Conservation (phyloP, 306 rosid genomes). For the Spatholobus suberectus region DNA sequence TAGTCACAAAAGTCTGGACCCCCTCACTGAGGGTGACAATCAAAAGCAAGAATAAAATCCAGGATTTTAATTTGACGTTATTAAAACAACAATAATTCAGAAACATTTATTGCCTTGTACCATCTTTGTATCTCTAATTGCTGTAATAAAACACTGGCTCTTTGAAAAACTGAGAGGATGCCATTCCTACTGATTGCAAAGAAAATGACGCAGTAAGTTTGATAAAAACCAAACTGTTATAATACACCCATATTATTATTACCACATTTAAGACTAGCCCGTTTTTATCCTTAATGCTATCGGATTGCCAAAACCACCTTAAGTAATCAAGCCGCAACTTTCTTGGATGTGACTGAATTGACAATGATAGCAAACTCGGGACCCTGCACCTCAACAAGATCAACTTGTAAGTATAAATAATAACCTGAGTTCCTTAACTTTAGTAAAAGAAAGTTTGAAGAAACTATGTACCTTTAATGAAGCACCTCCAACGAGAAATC, state of each 20-base stretch:
- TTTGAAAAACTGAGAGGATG: constrained; percentile 47
- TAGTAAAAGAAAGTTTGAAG: constrained; percentile 21
- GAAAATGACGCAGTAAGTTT: constrained; percentile 33
- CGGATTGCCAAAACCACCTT: constrained; percentile 41
- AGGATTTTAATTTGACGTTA: constrained; percentile 2
- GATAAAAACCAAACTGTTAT: constrained; percentile 36
- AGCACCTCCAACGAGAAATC: constrained; percentile 99
- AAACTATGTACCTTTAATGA: constrained; percentile 85
- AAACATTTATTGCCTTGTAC: constrained; percentile 44
- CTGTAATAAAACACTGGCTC: constrained; percentile 44
- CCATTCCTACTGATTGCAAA: constrained; percentile 31
- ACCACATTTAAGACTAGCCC: constrained; percentile 28
- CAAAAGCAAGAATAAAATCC: not conserved
- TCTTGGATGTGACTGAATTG: constrained; percentile 91
- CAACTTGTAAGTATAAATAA: constrained; percentile 27
- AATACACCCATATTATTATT: constrained; percentile 30
- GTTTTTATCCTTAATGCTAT: constrained; percentile 36
- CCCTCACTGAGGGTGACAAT: not conserved
- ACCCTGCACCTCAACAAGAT: constrained; percentile 62
- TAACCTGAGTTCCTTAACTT: not conserved
- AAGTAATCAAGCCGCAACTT: constrained; percentile 79
- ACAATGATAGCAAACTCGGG: constrained; percentile 90
- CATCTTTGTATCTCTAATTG: constrained; percentile 40
- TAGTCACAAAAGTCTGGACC: not conserved
- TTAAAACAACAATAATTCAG: constrained; percentile 25